Evolutionary conservation across 192 early-diverging fungal species (phyloP).

Genomic region (Backusella macrospora): DNA sequence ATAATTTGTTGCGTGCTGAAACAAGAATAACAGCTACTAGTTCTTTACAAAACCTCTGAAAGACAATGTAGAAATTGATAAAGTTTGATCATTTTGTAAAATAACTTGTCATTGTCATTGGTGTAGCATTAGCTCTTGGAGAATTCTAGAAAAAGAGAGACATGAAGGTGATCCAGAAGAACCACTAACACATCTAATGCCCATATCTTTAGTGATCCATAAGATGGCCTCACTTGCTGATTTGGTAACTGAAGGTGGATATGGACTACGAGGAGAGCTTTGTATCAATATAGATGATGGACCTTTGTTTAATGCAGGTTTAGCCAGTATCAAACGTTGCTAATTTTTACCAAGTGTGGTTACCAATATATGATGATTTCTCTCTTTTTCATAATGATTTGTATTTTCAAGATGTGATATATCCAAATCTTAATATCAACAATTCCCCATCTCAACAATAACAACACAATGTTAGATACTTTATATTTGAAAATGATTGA

Average conservation of each 20-base stretch:
- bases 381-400: too few species aligned
- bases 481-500: too few species aligned
- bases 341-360: too few species aligned
- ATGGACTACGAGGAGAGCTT: constrained; percentile 21
- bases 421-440: too few species aligned
- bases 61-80: constrained; percentile 60
- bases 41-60: constrained; percentile 68
- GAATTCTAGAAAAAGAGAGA: constrained; percentile 37
- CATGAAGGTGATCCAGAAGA: constrained; percentile 23
- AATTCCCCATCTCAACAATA: too few species aligned
- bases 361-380: too few species aligned
- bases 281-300: too few species aligned
- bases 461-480: too few species aligned
- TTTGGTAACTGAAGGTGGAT: constrained; percentile 24
- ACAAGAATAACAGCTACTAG: constrained; percentile 59
- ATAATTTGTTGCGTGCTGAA: constrained; percentile 42
- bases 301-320: too few species aligned
- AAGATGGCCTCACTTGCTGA: constrained; percentile 22
- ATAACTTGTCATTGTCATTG: constrained; percentile 43
- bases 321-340: too few species aligned
- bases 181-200: background rate
- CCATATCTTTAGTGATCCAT: constrained; percentile 14
- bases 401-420: too few species aligned
- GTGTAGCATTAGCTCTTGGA: constrained; percentile 36
- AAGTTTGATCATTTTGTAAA: constrained; percentile 50